Base-by-base conservation (phyloP, 176 grass and related monocot species). In the Elymus sibiricus region DNA sequence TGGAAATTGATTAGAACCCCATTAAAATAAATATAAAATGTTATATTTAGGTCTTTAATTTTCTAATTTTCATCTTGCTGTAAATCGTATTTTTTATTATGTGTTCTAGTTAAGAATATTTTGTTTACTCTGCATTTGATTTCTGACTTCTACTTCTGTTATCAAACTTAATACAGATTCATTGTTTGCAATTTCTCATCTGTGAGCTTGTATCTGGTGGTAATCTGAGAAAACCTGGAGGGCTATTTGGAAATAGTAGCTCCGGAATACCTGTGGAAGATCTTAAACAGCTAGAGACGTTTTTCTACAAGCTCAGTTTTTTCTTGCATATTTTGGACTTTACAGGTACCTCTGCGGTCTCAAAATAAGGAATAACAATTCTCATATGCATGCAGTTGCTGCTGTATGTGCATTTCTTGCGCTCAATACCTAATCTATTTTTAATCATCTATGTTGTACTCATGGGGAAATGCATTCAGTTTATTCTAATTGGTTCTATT, bases 291-390 rank as follows among this genome's bases (percentile, higher is more conserved):
- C 86, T 98, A 67, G 96, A 98, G 82, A 95, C 96, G 14, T 98
- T 95, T 92, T 98, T 98, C 86, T 98, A 98, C 85, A 98, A 98
- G 78, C 96, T 98, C 46, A 92, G 96, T 74, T 98, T 98, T 89
- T 98, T 98, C 82, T 86, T 98, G 77, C 96, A 98, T 92, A 98
- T 98, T 88, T 90, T 98, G 90, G 96, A 98, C 76, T 98, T 91
- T 85, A 98, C 92, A 94, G 96, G 96, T 98, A 76, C 43, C 25
- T 29, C 14, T 56, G 19, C 73, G 69, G 22, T 62, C 16, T 82
- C 40, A 71, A 44, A 80, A 32, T 68, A 61, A 51, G 60, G 84
- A 83, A 76, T 83, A 81, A 29, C 10, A 84, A 79, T 70, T 82
- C 24, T 42, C 75, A 27, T 87, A 28, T 53, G 35, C 42, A 64